Conservation (phyloP, 108 stramenopile species). For the Chaetoceros muelleri region DNA sequence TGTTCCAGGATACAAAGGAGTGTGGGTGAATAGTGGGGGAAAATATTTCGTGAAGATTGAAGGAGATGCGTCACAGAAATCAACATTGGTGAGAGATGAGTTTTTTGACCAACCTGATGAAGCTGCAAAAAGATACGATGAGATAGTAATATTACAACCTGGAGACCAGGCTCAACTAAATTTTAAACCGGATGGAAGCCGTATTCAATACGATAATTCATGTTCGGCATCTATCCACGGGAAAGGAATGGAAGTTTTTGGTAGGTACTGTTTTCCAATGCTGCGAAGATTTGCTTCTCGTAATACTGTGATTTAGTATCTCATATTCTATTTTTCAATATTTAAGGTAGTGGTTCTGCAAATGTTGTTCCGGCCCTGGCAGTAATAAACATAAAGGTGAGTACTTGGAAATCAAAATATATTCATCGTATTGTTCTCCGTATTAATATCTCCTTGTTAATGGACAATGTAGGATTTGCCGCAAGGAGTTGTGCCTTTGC, state of each 20-base stretch:
- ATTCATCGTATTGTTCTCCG: neutral
- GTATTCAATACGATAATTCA: constrained; percentile 50
- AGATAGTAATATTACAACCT: constrained; percentile 19
- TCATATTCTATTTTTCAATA: too few species aligned
- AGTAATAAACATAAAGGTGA: constrained; percentile 60
- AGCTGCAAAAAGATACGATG: constrained; percentile 61
- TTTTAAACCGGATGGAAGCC: constrained; percentile 51
- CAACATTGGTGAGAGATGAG: constrained; percentile 13
- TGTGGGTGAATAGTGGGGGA: constrained; percentile 53
- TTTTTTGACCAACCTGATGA: constrained; percentile 53
- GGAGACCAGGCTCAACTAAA: constrained; percentile 37
- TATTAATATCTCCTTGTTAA: neutral
- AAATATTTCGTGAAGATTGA: constrained; percentile 71
- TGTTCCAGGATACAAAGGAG: constrained; percentile 60
- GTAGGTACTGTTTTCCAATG: constrained; percentile 7
- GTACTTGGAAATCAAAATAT: neutral
- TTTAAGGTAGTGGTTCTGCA: constrained; percentile 13
- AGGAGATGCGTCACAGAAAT: constrained; percentile 9
- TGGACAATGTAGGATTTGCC: constrained; percentile 45
- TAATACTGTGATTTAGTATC: too few species aligned
- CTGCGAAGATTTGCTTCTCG: constrained; percentile 1
- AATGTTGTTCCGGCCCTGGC: constrained; percentile 32
- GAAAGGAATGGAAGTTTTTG: constrained; percentile 5
- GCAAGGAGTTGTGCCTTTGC: constrained; percentile 63
- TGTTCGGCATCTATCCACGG: constrained; percentile 25